Base-by-base conservation (phyloP, 495 filamentous ascomycete genomes). In the Trichoderma orchidacearum region DNA sequence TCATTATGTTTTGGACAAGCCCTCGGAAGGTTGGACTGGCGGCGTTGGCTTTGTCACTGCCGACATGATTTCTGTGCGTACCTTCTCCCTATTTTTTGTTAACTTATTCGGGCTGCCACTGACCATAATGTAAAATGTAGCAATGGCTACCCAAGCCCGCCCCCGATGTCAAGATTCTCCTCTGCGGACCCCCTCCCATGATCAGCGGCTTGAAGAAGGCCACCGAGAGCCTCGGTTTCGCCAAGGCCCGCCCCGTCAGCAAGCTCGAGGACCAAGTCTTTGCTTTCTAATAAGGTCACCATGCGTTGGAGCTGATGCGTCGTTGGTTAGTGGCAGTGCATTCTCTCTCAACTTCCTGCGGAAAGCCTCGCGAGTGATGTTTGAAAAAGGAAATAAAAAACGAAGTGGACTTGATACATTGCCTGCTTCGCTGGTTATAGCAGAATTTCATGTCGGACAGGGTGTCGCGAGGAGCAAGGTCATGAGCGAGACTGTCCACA, bases 231-330 rank as follows among this genome's bases (percentile, higher is more conserved):
- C 78, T 96, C 8, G 93, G 93, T 54, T 98, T 87, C 76, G 79
- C 86, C 67, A 95, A 95, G 80, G 84, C 93, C 30, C 81, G 82
- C 56, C 87, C 91, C 30, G 90, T 96, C 62, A 96, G 91, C 83
- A 97, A 96, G 81, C 78, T 96, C 48, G 86, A 89, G 67, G 92
- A 98, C 70, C 92, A 96, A 71, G 90, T 98, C 62, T 98, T 98
- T 78, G 92, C 89, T 70, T 96, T 98, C 78, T 96, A 89, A 75
- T 25, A 38, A 34, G 23, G 30, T 2, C 18, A 31, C n/a, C n/a
- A 11, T 27, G 18, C 21, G 41, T n/a, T 8, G 41, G 38, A 17
- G 38, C 18, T 21, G 17, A 23, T 48, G 7, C 13, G 11, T 48
- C 18, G 15, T 1, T 27, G n/a, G n/a, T 48, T 4, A 32, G 41